Evolutionary conservation across 805 yeast genomes (phyloP).

Genomic region (Wickerhamomyces chaumierensis): DNA sequence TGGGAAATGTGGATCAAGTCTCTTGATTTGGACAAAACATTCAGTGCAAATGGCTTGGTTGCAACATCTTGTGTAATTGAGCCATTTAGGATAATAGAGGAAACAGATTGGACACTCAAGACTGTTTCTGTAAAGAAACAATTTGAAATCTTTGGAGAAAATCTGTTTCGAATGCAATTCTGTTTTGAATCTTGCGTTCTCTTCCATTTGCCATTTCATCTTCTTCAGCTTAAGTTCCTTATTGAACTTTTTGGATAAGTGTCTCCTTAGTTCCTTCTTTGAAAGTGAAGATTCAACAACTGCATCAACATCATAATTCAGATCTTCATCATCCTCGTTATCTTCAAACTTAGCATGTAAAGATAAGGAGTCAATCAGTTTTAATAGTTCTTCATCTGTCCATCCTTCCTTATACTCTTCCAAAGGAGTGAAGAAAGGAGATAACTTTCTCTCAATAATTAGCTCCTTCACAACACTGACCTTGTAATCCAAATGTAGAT

Average conservation of each 20-base stretch:
- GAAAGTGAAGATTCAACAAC: constrained; percentile 28
- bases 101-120: constrained; percentile 94
- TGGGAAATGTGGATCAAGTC: constrained; percentile 89
- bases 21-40: constrained; percentile 91
- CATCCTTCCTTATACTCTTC: constrained; percentile 67
- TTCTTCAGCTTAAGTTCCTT: constrained; percentile 29
- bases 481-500: constrained; percentile 60
- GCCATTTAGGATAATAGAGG: constrained; percentile 64
- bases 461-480: constrained; percentile 60
- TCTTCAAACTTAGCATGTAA: constrained; percentile 44
- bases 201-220: constrained; percentile 24
- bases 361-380: constrained; percentile 35
- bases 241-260: constrained; percentile 25
- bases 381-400: constrained; percentile 58
- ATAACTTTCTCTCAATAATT: constrained; percentile 58
- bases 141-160: constrained; percentile 31
- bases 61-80: constrained; percentile 82
- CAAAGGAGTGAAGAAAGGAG: constrained; percentile 87
- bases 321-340: constrained; percentile 50
- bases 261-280: constrained; percentile 34
- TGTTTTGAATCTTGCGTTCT: constrained; percentile 21
- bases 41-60: constrained; percentile 90
- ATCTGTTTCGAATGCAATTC: constrained; percentile 27
- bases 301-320: constrained; percentile 45
- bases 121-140: constrained; percentile 54